phyloP scores from a whole-genome alignment of 441 rosid species.

The Heliophila coronopifolia region DNA sequence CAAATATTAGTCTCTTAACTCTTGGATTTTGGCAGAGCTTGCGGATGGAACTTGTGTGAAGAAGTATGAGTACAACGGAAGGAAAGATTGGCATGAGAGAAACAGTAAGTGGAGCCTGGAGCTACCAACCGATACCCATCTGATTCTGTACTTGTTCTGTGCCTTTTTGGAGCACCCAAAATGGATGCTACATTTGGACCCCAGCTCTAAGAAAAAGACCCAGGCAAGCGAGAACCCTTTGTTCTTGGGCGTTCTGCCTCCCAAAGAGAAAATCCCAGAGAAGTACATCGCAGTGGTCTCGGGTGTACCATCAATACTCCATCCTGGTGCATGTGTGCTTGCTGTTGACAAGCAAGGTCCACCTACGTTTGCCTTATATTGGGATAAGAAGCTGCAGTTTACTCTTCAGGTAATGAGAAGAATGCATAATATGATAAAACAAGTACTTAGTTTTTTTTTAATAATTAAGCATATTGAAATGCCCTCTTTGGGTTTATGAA shows the following conservation, averaged over 20 bases:
- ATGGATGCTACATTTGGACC: constrained; percentile 98
- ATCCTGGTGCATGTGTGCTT: constrained; percentile 79
- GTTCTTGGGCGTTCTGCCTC: constrained; percentile 74
- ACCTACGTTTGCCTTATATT: constrained; percentile 71
- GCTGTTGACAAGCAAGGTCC: constrained; percentile 66
- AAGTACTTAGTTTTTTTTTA: no score
- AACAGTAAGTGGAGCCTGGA: constrained; percentile 74
- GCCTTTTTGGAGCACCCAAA: constrained; percentile 92
- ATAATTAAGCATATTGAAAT: no score
- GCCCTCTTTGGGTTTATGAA: no score
- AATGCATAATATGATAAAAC: no score
- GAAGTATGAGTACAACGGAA: constrained; percentile 71
- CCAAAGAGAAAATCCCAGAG: constrained; percentile 89
- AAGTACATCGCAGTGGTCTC: constrained; percentile 70
- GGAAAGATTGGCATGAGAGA: constrained; percentile 55
- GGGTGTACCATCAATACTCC: constrained; percentile 58
- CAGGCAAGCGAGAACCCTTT: constrained; percentile 82
- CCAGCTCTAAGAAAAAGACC: constrained; percentile 69
- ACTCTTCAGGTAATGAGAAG: constrained; percentile 84
- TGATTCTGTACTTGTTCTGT: constrained; percentile 80
- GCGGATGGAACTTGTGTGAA: constrained; percentile 93
- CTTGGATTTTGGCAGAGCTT: constrained; percentile 48
- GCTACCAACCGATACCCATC: constrained; percentile 82
- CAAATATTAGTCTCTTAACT: constrained; percentile 3
- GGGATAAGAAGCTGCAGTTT: constrained; percentile 83